phyloP scores from a whole-genome alignment of 768 basidiomycete genomes.

The Clavaria fumosa region DNA sequence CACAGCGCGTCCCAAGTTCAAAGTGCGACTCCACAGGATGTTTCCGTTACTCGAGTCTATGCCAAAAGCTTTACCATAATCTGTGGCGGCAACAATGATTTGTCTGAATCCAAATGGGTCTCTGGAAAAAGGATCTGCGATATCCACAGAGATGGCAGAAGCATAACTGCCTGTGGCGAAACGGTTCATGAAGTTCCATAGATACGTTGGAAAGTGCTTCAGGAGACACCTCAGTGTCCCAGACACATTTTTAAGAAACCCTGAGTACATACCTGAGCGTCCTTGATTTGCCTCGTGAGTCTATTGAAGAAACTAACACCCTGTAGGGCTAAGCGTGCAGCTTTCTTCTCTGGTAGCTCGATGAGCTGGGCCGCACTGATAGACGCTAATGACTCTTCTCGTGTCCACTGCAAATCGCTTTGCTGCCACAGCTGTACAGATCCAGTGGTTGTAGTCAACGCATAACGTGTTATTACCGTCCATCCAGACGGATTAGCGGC shows the following conservation, averaged over 20 bases:
- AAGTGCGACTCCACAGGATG: slow-evolving; percentile 64
- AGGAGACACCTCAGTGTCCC: background rate
- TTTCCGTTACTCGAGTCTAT: slow-evolving; percentile 68
- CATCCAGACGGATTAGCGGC: slow-evolving; percentile 24
- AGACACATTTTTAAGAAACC: background rate
- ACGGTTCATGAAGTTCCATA: slow-evolving; percentile 48
- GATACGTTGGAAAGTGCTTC: slow-evolving; percentile 58
- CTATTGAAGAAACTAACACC: slow-evolving; percentile 36
- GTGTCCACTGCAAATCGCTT: slow-evolving; percentile 47
- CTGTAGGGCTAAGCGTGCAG: slow-evolving; percentile 23
- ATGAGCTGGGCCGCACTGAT: slow-evolving; percentile 54
- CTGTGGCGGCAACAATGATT: slow-evolving; percentile 57
- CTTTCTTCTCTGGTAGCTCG: slow-evolving; percentile 52
- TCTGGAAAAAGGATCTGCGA: slow-evolving; percentile 30
- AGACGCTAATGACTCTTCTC: slow-evolving; percentile 66
- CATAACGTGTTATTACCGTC: slow-evolving; percentile 26
- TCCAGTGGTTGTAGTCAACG: slow-evolving; percentile 61
- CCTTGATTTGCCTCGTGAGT: slow-evolving; percentile 38
- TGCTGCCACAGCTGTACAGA: slow-evolving; percentile 62
- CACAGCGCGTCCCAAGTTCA: slow-evolving; percentile 58
- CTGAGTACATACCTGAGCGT: slow-evolving; percentile 35
- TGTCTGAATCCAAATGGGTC: slow-evolving; percentile 84
- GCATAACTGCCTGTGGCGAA: slow-evolving; percentile 58
- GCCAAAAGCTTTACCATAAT: slow-evolving; percentile 63
- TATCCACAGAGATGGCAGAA: slow-evolving; percentile 24